phyloP scores from a whole-genome alignment of 345 rosid species.

The Ceriops zippeliana region DNA sequence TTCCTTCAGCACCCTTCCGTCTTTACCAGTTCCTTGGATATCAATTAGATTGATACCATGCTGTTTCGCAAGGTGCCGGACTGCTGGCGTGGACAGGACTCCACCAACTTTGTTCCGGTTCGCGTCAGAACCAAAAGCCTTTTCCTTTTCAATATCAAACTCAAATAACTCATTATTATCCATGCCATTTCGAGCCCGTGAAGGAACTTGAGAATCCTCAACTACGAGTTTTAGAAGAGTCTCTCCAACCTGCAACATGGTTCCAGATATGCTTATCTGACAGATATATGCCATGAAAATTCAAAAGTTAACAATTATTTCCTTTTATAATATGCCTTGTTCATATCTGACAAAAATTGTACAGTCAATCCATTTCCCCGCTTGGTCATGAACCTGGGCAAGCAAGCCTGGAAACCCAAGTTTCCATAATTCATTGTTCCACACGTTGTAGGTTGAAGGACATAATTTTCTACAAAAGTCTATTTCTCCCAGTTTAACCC shows the following conservation, averaged over 20 bases:
- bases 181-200: not conserved
- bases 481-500: not conserved
- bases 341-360: too few relatives aligned
- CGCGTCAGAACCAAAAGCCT: slow-evolving; percentile 23
- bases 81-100: slow-evolving; percentile 70
- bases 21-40: slow-evolving; percentile 65
- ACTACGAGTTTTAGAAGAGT: slow-evolving; percentile 67
- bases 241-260: slow-evolving; percentile 74
- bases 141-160: slow-evolving; percentile 14
- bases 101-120: slow-evolving; percentile 35
- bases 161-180: slow-evolving; percentile 7
- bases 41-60: slow-evolving; percentile 59
- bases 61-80: slow-evolving; percentile 71
- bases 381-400: not conserved
- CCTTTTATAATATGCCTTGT: not conserved
- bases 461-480: not conserved
- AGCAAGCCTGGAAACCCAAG: not conserved
- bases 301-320: not conserved
- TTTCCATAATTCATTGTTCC: not conserved
- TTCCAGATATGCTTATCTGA: not conserved
- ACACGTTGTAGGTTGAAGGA: not conserved
- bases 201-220: slow-evolving; percentile 30
- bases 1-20: slow-evolving; percentile 77
- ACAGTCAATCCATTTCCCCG: too few relatives aligned
- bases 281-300: not conserved